Percentiles rank a stretch among this genome's conserved stretches.
These are phyloP conservation scores for Dictyostelium citrinum DNA, from an alignment of 78 protist genomes.

Conservation along the genomic window DNA sequence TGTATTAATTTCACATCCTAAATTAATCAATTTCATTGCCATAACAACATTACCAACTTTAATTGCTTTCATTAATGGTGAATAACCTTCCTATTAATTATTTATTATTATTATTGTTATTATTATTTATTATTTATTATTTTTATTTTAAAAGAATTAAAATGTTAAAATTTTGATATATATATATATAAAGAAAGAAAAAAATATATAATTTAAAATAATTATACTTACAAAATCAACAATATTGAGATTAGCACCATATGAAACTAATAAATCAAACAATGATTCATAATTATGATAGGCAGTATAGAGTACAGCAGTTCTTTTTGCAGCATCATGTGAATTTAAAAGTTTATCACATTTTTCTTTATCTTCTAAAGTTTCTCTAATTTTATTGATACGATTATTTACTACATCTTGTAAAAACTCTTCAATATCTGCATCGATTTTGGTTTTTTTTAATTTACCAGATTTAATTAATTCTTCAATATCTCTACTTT, in stretches of 20 bases:
- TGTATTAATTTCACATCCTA: not conserved
- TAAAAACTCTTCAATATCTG: slow-evolving; percentile 41
- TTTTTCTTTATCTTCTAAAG: slow-evolving; percentile 6
- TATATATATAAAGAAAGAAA: not conserved
- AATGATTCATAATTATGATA: slow-evolving; percentile 5
- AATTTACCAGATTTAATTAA: slow-evolving; percentile 36
- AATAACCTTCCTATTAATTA: slow-evolving; percentile 28
- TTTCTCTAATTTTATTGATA: not conserved
- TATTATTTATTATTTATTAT: too few species aligned
- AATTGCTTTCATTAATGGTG: slow-evolving; percentile 59
- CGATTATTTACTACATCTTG: slow-evolving; percentile 4
- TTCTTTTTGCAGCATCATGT: slow-evolving; percentile 23
- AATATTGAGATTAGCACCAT: not conserved
- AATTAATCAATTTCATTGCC: slow-evolving; percentile 18
- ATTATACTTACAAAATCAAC: slow-evolving; percentile 28
- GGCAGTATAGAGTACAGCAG: slow-evolving; percentile 19
- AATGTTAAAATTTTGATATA: not conserved
- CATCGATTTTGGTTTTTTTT: slow-evolving; percentile 46
- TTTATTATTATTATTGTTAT: too few species aligned
- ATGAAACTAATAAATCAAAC: not conserved
- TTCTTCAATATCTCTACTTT: slow-evolving; percentile 12
- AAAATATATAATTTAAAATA: too few species aligned
- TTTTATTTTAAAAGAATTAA: too few species aligned
- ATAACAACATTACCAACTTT: slow-evolving; percentile 12
- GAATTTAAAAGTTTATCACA: slow-evolving; percentile 5